Conservation (phyloP, 2,329 filamentous ascomycete genomes). For the Curvularia hawaiiensis region DNA sequence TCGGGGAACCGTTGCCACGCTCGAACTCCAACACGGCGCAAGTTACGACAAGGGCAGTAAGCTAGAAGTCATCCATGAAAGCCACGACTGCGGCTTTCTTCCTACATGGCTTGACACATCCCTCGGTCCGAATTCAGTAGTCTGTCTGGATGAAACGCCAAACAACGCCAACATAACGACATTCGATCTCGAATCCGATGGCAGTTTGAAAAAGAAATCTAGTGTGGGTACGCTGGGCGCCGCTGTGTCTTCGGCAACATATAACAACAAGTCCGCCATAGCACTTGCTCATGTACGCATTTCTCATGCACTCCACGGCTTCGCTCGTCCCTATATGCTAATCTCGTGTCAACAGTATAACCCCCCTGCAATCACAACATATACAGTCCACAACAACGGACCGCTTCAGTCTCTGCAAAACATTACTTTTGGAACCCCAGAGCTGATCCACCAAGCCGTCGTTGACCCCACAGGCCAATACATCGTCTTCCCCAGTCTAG, state of each 20-base stretch:
- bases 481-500: slow-evolving; percentile 69
- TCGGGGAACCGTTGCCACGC: slow-evolving; percentile 49
- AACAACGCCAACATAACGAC: slow-evolving; percentile 49
- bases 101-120: slow-evolving; percentile 68
- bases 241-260: slow-evolving; percentile 50
- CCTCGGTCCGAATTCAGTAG: slow-evolving; percentile 56
- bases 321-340: background rate
- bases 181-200: slow-evolving; percentile 32
- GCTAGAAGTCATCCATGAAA: slow-evolving; percentile 53
- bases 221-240: slow-evolving; percentile 45
- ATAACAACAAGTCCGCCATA: slow-evolving; percentile 48
- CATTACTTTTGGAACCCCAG: slow-evolving; percentile 48
- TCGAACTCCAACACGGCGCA: slow-evolving; percentile 29
- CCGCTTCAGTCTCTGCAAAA: slow-evolving; percentile 41
- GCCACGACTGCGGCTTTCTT: slow-evolving; percentile 57
- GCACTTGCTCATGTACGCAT: slow-evolving; percentile 37
- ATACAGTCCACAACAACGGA: slow-evolving; percentile 20
- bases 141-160: slow-evolving; percentile 67
- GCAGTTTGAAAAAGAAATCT: slow-evolving; percentile 45
- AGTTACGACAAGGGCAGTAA: slow-evolving; percentile 10
- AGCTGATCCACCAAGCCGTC: slow-evolving; percentile 67
- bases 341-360: slow-evolving; percentile 39
- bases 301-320: too few species aligned
- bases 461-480: slow-evolving; percentile 69
- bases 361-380: slow-evolving; percentile 47